Evolutionary conservation across 2,329 filamentous ascomycete species (phyloP), one percentile per base, ranked within the genome.

Genomic region (Ascochyta clinopodiicola): DNA sequence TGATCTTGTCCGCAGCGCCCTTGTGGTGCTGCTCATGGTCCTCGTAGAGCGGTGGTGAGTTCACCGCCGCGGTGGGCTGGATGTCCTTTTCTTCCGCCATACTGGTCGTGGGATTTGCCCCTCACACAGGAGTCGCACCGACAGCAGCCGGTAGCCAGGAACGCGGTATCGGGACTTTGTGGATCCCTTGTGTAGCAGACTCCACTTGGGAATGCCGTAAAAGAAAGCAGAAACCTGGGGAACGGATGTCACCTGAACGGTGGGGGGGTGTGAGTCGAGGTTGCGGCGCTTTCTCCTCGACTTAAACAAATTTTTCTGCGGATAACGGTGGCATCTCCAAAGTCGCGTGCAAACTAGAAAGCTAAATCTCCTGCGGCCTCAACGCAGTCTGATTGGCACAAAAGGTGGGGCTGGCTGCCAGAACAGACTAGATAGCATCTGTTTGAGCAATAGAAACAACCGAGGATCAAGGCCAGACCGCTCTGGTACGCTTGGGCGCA

Each of bases 1-100:
- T 73, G 44, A 77, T 60, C 25, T 66, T 66, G 45, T 71, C 61
- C 13, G 69, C 67, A 27, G 71, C 66, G 22, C 62, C 59, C 35
- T 71, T 68, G 53, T 72, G 71, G 37, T 60, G 44, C 27, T 35
- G 44, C n/a, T 60, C 57, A 21, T 60, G 47, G 4, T 66, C 60
- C 24, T 65, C 57, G 22, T 60, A 56, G 7, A 63, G 48, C 15
- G 55, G 44, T n/a, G 40, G 44, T 8, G 21, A 29, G 27, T 42
- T 42, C 25, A 60, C 48, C 6, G 56, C 49, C 31, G 51, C 47
- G 8, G 37, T 44, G 32, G 64, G 59, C 46, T 63, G 56, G 43
- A 71, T 69, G 4, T 69, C 69, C 57, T 69, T 71, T 46, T 66
- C 63, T 15, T 51, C 55, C 32, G 63, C 60, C 65, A 66, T 67